These are phyloP conservation scores for Heimioporus sp. DNA, from an alignment of 768 basidiomycete species.

Conservation along the genomic window DNA sequence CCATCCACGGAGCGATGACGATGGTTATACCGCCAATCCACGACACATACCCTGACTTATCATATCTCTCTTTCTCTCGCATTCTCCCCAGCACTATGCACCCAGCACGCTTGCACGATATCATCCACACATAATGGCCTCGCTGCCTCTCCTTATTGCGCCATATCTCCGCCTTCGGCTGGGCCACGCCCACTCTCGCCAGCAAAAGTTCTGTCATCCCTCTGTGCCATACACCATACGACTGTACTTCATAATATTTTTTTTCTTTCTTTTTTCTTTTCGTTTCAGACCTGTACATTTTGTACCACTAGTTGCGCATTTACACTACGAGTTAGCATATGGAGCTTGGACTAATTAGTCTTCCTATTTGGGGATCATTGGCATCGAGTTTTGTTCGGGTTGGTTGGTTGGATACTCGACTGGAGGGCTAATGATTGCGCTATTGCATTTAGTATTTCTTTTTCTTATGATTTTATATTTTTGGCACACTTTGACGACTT, in stretches of 20 bases:
- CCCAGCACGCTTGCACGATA: constrained; percentile 25
- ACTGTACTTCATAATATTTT: constrained; percentile 33
- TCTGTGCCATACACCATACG: constrained; percentile 31
- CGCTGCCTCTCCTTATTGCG: constrained; percentile 33
- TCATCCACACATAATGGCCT: constrained; percentile 28
- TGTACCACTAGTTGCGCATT: constrained; percentile 35
- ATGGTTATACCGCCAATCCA: constrained; percentile 32
- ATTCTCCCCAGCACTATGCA: constrained; percentile 23
- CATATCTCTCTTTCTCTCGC: constrained; percentile 13
- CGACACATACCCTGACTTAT: constrained; percentile 39
- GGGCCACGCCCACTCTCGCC: constrained; percentile 5
- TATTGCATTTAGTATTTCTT: constrained; percentile 16
- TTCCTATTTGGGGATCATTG: constrained; percentile 24
- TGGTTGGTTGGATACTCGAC: constrained; percentile 29
- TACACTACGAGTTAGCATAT: constrained; percentile 34
- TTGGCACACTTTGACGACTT: constrained; percentile 26
- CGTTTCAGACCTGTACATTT: constrained; percentile 26
- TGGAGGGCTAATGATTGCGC: constrained; percentile 30
- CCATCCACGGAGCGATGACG: constrained; percentile 25
- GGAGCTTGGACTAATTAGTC: constrained; percentile 33
- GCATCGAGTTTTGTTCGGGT: constrained; percentile 28
- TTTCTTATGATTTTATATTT: constrained; percentile 29
- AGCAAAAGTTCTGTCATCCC: constrained; percentile 19
- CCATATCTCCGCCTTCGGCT: constrained; percentile 19
- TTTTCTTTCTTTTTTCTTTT: constrained; percentile 19